Evolutionary conservation across 257 asterid species (phyloP).

Genomic region (Lantana camara): DNA sequence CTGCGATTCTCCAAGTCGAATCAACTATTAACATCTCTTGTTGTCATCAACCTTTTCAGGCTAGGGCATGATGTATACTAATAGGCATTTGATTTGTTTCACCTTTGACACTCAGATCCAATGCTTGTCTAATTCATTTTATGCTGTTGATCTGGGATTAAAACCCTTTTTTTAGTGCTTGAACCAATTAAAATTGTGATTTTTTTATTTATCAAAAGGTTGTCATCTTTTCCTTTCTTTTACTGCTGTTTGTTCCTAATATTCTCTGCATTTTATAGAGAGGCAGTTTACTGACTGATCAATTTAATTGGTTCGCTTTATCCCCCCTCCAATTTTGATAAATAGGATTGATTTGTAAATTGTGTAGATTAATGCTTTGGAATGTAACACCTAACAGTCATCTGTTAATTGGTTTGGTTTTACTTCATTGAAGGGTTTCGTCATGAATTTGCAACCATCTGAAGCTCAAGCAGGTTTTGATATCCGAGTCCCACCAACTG

Average conservation of each 20-base stretch:
- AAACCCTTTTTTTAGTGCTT: no score
- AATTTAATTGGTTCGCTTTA: neutral
- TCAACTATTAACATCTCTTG: no score
- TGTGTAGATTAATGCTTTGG: constrained; percentile 12
- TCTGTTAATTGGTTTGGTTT: constrained; percentile 7
- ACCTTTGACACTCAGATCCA: no score
- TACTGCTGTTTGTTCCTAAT: neutral
- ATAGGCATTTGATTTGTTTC: no score
- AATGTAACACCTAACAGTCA: neutral
- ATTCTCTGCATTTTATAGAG: constrained; percentile 13
- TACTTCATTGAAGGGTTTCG: constrained; percentile 69
- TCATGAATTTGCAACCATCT: constrained; percentile 98
- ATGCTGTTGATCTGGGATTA: no score
- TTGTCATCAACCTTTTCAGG: no score
- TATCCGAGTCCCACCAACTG: constrained; percentile 89
- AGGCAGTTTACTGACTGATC: neutral
- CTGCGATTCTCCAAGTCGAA: no score
- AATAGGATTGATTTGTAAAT: constrained; percentile 5
- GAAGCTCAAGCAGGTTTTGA: constrained; percentile 99
- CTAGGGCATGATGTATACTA: no score
- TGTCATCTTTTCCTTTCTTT: no score
- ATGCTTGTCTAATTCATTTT: no score
- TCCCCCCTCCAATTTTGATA: neutral
- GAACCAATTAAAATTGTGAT: no score
- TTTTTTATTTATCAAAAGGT: no score